Evolutionary conservation across 345 rosid species (phyloP), one percentile per base, ranked within the genome.

Genomic region (Cardamine resedifolia): DNA sequence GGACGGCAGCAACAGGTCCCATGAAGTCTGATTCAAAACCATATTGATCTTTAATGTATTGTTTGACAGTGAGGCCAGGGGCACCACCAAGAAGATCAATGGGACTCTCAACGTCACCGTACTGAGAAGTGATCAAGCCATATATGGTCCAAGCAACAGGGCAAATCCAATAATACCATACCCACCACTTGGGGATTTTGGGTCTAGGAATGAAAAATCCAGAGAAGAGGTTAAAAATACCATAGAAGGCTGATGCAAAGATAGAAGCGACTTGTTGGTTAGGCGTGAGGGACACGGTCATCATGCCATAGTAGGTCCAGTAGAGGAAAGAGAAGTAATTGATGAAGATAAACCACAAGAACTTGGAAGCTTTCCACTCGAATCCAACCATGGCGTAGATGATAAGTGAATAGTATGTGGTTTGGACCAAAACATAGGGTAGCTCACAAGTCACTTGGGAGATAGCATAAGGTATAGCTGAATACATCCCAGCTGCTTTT

Each of bases 291-390:
- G 98, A 79, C 60, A 88, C 94, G 0, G 92, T 85, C 98, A 93
- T 89, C 98, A 90, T 87, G 52, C 97, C 97, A 2, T 93, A 93
- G 85, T 87, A 93, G 5, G 98, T 87, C 89, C 83, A 93, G 94
- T 90, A 83, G 21, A 93, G 88, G 84, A 90, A 90, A 5, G 97
- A 85, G 80, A 84, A 85, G 84, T 90, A 90, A 41, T 80, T 81
- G 81, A 90, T 67, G 69, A 86, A 88, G 81, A 85, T 80, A 76
- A 93, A 90, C 90, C 98, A 87, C 19, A 83, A 82, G 82, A 90
- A 82, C 78, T 93, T 93, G 14, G 81, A 83, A 10, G 61, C 85
- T 49, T 84, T 85, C 97, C 97, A 93, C 61, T 82, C 76, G 70
- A 93, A 93, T 50, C 84, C 71, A 58, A 93, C 74, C 97, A 87